Conservation (phyloP, 768 basidiomycete species). For the Psilocybe tampanensis region DNA sequence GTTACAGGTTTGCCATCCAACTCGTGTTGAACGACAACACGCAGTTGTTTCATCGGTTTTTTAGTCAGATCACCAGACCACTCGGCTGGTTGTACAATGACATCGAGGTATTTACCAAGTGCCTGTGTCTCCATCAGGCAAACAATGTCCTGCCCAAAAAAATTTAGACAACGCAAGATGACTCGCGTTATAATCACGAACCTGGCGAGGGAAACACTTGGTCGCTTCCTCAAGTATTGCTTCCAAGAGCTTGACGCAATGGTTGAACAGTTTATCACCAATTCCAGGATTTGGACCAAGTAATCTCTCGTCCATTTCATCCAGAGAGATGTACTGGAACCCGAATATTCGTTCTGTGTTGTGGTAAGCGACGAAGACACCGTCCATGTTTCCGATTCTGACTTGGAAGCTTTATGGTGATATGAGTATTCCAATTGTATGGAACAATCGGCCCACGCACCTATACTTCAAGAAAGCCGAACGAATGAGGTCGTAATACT, state of each 20-base stretch:
- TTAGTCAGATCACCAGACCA: constrained; percentile 41
- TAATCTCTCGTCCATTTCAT: constrained; percentile 84
- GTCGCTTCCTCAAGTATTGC: constrained; percentile 58
- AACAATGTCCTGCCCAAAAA: constrained; percentile 47
- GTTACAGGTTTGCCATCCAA: constrained; percentile 20
- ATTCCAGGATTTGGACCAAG: constrained; percentile 58
- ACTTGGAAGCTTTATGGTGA: constrained; percentile 74
- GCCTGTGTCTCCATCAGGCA: constrained; percentile 64
- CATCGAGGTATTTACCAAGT: constrained; percentile 43
- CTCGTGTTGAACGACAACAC: constrained; percentile 40
- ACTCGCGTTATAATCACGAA: constrained; percentile 29
- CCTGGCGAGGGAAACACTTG: constrained; percentile 65
- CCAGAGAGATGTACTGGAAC: constrained; percentile 88
- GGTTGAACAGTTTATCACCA: constrained; percentile 78
- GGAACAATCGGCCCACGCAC: constrained; percentile 35
- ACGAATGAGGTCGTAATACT: constrained; percentile 93
- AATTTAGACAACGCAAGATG: not conserved
- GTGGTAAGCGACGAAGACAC: constrained; percentile 86
- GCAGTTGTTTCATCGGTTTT: constrained; percentile 59
- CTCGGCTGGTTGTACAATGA: constrained; percentile 68
- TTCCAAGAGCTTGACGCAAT: constrained; percentile 75
- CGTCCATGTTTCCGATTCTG: constrained; percentile 97
- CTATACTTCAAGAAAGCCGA: constrained; percentile 95
- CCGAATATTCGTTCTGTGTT: constrained; percentile 89
- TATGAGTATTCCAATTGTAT: not conserved